Evolutionary conservation across 2,329 filamentous ascomycete genomes (phyloP), one percentile per base, ranked within the genome.

Genomic region (Teratosphaeria viscida): DNA sequence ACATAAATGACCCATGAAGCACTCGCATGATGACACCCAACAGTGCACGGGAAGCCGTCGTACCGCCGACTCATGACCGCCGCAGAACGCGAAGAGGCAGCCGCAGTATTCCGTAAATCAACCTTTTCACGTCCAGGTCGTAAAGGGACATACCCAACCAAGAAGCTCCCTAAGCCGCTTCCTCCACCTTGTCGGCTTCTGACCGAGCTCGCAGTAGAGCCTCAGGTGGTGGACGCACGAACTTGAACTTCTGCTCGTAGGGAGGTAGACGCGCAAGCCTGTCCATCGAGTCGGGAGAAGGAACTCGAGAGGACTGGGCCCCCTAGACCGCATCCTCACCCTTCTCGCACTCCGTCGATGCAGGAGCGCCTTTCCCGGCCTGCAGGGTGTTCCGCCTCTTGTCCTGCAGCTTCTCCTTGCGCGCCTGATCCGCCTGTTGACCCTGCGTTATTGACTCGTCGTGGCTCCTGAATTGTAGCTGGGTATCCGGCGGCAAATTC

Each of bases 391-490:
- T 74, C 52, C 74, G 70, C 59, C 78, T 74, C 70, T 77, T 79
- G 58, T 79, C 76, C 56, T 73, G 71, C n/a, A 69, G 67, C 76
- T 95, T 95, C 70, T 96, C 91, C 67, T 92, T 90, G 63, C 92
- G 88, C 59, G 90, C 89, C 74, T 96, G 90, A 70, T 96, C 92
- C 64, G 96, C 91, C 23, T 89, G 89, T 34, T 87, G 89, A 66
- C 91, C 85, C 77, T 96, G 92, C 66, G 90, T 88, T 71, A 99
- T 96, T 74, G 90, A 96, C 64, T 92, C 90, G 71, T 96, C 92
- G 74, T 99, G 94, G 71, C 88, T 94, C 78, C 96, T 95, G 85
- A 92, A 99, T 67, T 94, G 86, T 61, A 99, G 87, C 70, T 88
- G 89, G 43, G 94, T 97, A 73, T 96, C 92, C 53, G 85, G 77